Conservation (phyloP, 2,329 filamentous ascomycete genomes). For the Xylaria sp. region DNA sequence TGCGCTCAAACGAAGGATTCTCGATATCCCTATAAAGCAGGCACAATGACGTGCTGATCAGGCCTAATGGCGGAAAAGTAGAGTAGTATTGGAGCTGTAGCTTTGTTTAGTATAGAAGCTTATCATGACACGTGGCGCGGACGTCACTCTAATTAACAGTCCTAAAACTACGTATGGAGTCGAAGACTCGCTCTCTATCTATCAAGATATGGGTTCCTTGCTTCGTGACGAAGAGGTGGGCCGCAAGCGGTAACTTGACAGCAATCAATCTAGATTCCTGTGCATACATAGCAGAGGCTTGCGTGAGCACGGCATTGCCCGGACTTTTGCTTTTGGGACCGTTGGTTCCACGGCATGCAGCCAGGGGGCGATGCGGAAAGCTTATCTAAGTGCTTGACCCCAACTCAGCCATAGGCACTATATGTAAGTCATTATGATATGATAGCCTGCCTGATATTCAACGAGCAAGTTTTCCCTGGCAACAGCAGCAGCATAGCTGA, state of each 20-base stretch:
- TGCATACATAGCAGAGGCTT: neutral
- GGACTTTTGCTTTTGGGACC: neutral
- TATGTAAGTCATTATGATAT: neutral
- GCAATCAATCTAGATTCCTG: neutral
- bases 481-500: neutral
- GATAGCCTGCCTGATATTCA: neutral
- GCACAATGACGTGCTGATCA: neutral
- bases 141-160: neutral
- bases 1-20: slow-evolving; percentile 6
- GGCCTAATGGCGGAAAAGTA: neutral
- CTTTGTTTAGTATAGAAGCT: slow-evolving; percentile 1
- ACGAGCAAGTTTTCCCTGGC: slow-evolving; percentile 2
- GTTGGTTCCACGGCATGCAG: slow-evolving; percentile 6
- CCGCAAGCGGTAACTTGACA: neutral
- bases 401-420: slow-evolving; percentile 5
- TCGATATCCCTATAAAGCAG: neutral
- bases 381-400: neutral
- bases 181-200: slow-evolving; percentile 11
- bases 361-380: neutral
- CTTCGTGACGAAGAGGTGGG: slow-evolving; percentile 6
- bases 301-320: neutral
- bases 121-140: slow-evolving; percentile 4
- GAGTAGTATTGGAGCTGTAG: neutral
- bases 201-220: slow-evolving; percentile 7
- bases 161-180: slow-evolving; percentile 2